Conservation (phyloP, 192 early-diverging fungal species). For the Geranomyces variabilis region DNA sequence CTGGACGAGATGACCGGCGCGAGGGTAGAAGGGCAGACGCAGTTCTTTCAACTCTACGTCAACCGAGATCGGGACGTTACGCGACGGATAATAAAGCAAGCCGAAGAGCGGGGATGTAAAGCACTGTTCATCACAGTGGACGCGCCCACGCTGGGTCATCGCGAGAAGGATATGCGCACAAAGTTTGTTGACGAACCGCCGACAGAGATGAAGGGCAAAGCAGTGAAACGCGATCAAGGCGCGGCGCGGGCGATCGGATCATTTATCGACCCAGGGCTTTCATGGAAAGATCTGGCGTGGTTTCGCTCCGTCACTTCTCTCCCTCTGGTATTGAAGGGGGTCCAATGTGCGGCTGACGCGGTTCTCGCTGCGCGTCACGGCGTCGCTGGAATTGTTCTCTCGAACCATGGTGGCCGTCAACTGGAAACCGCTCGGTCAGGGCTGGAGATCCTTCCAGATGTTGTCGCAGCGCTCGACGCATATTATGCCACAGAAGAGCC, state of each 20-base stretch:
- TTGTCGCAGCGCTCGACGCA: slow-evolving; percentile 67
- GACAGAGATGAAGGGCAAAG: slow-evolving; percentile 32
- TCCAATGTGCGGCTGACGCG: slow-evolving; percentile 90
- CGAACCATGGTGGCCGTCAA: slow-evolving; percentile 97
- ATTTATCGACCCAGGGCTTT: slow-evolving; percentile 83
- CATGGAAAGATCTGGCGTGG: slow-evolving; percentile 90
- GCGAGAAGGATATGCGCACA: slow-evolving; percentile 82
- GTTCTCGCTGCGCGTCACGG: slow-evolving; percentile 78
- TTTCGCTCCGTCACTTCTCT: slow-evolving; percentile 79
- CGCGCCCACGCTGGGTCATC: slow-evolving; percentile 65
- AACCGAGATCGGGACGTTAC: slow-evolving; percentile 53
- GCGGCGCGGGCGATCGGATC: slow-evolving; percentile 70
- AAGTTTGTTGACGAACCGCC: slow-evolving; percentile 62
- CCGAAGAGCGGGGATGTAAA: slow-evolving; percentile 46
- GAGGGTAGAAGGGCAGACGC: slow-evolving; percentile 35
- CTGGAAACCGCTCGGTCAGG: slow-evolving; percentile 78
- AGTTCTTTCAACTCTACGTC: slow-evolving; percentile 64
- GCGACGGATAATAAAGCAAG: slow-evolving; percentile 40
- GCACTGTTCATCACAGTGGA: slow-evolving; percentile 82
- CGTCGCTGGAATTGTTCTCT: slow-evolving; percentile 83
- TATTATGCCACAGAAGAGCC: slow-evolving; percentile 38
- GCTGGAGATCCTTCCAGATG: slow-evolving; percentile 88
- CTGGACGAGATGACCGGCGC: slow-evolving; percentile 59
- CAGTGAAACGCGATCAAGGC: slow-evolving; percentile 55
- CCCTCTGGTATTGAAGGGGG: slow-evolving; percentile 92